Evolutionary conservation across 1,284 basidiomycete genomes (phyloP).

Genomic region (Ganoderma multipileum): DNA sequence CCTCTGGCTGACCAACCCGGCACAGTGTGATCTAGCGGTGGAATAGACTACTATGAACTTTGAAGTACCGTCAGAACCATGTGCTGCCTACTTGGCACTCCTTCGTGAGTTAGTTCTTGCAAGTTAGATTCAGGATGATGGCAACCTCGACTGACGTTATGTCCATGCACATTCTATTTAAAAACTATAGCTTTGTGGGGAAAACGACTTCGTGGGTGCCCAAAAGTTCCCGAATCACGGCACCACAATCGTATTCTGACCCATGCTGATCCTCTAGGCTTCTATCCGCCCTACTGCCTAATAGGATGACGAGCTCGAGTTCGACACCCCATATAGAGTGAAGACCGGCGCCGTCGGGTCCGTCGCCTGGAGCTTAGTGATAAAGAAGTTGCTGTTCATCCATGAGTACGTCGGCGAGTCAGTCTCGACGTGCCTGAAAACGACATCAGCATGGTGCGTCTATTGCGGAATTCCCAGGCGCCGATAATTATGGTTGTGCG

Average conservation of each 20-base stretch:
- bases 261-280: not conserved
- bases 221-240: not conserved
- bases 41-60: too few relatives aligned
- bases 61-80: too few relatives aligned
- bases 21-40: not conserved
- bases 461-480: not conserved
- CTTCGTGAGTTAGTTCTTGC: not conserved
- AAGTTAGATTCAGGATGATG: not conserved
- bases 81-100: too few relatives aligned
- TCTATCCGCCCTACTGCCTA: not conserved
- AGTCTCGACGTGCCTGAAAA: slow-evolving; percentile 3
- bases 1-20: not conserved
- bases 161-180: not conserved
- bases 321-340: slow-evolving; percentile 4
- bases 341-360: not conserved
- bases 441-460: not conserved
- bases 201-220: not conserved
- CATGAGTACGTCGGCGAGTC: slow-evolving; percentile 7
- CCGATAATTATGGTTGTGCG: not conserved
- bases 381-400: slow-evolving; percentile 8
- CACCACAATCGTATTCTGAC: not conserved
- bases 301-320: not conserved
- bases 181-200: not conserved
- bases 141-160: not conserved
- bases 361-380: not conserved